Conservation (phyloP, 306 rosid species). For the Boehmeria nivea region DNA sequence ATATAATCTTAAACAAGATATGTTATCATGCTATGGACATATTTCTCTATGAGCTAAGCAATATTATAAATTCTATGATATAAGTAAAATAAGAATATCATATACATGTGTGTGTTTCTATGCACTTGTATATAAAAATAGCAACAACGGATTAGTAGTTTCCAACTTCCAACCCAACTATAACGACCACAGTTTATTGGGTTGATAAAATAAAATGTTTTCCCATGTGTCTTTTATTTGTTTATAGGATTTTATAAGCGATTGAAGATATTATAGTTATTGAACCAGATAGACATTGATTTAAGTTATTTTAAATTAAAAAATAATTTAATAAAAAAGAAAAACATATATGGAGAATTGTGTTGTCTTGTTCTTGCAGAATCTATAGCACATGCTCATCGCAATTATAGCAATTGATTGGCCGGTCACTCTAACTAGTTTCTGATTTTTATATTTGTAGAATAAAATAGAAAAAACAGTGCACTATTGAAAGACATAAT, state of each 20-base stretch:
- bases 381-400: slow-evolving; percentile 1
- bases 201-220: background rate
- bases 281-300: background rate
- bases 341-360: slow-evolving; percentile 2
- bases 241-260: background rate
- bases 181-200: no score
- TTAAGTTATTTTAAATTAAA: background rate
- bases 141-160: background rate
- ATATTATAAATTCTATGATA: background rate
- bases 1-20: no score
- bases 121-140: background rate
- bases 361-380: slow-evolving; percentile 9
- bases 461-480: background rate
- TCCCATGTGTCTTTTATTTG: slow-evolving; percentile 1
- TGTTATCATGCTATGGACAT: background rate
- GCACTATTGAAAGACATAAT: background rate
- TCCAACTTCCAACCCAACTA: slow-evolving; percentile 14
- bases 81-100: background rate
- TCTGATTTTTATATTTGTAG: background rate
- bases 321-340: no score
- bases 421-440: no score
- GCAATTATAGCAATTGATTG: slow-evolving; percentile 2
- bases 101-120: background rate
- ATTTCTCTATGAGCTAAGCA: background rate
- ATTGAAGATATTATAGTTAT: background rate